Base-by-base conservation (phyloP, 2,329 filamentous ascomycete genomes). In the Atkinsonella hypoxylon region DNA sequence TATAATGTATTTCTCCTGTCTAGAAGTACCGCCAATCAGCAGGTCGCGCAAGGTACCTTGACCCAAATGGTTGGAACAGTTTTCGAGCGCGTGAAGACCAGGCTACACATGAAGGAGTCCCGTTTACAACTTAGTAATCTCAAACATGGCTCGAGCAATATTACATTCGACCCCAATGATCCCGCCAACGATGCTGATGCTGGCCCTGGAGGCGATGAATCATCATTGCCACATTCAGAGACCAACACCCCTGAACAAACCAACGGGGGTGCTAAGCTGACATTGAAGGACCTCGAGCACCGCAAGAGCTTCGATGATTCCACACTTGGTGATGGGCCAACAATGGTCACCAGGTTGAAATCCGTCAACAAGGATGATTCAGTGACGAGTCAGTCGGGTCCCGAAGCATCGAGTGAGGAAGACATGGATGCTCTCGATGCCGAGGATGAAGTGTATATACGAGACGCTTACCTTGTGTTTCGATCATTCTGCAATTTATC, bases 1-100 rank as follows among this genome's bases (percentile, higher is more conserved):
- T 98, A 98, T 75, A 98, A 98, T 72, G 94, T 98, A 59, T 98
- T 98, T 67, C 76, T 98, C 53, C 81, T 97, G 47, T 97, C 91
- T 57, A 89, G 93, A 64, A 95, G 85, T 56, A 94, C 85, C 56
- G 82, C 89, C 51, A 98, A 97, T 65, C 93, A 98, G 72, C 90
- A 95, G 67, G 88, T 97, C 47, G 94, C 94, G 1, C 94, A 98
- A 66, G 93, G 93, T 2, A 96, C 93, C 4, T 73, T 98, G 62
- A 95, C 91, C 3, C 93, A 98, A 69, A 98, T 98, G 93, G 89
- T 97, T 39, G 90, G 91, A 57, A 97, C 91, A 1, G 93, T 98
- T 3, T 98, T 98, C 61, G 93, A 98, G 67, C 77, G 93, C 54
- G 91, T 98, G 56, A 94, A 93, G 70, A 79, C 80, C 1, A 79